Evolutionary conservation across 306 rosid genomes (phyloP), one percentile per base, ranked within the genome.

Genomic region (Echinosophora koreensis): DNA sequence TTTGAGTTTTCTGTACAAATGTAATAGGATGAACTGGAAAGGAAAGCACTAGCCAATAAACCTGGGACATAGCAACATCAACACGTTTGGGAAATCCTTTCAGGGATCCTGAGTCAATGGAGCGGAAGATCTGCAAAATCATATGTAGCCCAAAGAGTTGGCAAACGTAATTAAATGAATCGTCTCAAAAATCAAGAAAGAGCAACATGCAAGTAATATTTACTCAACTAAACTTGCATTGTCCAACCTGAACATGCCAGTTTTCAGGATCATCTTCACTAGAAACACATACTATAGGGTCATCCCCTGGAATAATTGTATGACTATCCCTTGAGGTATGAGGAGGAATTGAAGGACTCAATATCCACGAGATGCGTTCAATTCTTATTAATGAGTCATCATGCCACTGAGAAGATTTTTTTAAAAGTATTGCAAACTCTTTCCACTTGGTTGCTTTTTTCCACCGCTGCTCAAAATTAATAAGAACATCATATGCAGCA

Each of bases 401-500:
- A 16, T 67, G 71, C 97, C 94, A 92, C 7, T 84, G 90, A 37
- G 93, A 80, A 66, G 74, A 71, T 75, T 56, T 81, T 84, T 73
- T 89, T 39, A 89, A 76, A 63, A 81, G 74, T 55, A 91, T 65
- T 68, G 91, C 88, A 55, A 93, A 86, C 88, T 92, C 96, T 67
- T 50, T 91, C 97, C 99, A 91, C 78, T 69, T 82, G 10, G 91
- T 92, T 35, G 97, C 81, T 88, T 70, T 91, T 80, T 69, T 91
- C 99, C 98, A 96, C 35, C 98, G 96, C 84, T 92, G 97, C 83
- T 96, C 99, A 76, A 96, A 96, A 86, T 96, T 92, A 75, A 91
- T 76, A 72, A 96, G 96, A 87, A 92, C 82, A 84, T 96, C 99
- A 57, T 92, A 96, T 34, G 99, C 99, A 76, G 98, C 97, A 71